phyloP scores from a whole-genome alignment of 2,329 filamentous ascomycete species.

The Coniochaeta hoffmannii region DNA sequence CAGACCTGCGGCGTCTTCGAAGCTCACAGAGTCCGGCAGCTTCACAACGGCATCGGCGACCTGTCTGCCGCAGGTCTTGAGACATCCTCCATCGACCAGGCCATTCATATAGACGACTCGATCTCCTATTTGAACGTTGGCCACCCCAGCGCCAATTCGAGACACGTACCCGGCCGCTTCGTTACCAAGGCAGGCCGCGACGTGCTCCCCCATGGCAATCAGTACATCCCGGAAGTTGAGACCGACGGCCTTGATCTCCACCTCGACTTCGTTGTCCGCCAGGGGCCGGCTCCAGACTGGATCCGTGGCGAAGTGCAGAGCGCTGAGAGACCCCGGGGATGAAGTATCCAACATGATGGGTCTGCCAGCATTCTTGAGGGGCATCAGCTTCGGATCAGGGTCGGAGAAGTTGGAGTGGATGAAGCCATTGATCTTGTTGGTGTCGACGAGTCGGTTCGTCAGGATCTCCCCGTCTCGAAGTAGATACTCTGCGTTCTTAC shows the following conservation, averaged over 20 bases:
- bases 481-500: neutral
- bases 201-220: constrained; percentile 18
- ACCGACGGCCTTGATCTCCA: constrained; percentile 21
- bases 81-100: neutral
- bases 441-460: neutral
- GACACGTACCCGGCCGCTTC: constrained; percentile 21
- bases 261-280: constrained; percentile 18
- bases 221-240: constrained; percentile 30
- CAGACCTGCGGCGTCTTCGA: constrained; percentile 21
- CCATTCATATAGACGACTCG: neutral
- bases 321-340: neutral
- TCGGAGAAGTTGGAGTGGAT: neutral
- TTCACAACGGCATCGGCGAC: neutral
- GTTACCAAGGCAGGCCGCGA: constrained; percentile 14
- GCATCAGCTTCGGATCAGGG: neutral
- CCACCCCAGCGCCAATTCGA: constrained; percentile 16
- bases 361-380: neutral
- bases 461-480: neutral
- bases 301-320: neutral
- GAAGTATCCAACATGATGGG: neutral
- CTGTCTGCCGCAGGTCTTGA: neutral
- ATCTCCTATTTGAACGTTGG: constrained; percentile 5
- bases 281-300: constrained; percentile 6
- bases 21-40: constrained; percentile 4
- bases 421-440: neutral